Base-by-base conservation (phyloP, 169 alveolate species). In the Plasmodium billcollinsi region DNA sequence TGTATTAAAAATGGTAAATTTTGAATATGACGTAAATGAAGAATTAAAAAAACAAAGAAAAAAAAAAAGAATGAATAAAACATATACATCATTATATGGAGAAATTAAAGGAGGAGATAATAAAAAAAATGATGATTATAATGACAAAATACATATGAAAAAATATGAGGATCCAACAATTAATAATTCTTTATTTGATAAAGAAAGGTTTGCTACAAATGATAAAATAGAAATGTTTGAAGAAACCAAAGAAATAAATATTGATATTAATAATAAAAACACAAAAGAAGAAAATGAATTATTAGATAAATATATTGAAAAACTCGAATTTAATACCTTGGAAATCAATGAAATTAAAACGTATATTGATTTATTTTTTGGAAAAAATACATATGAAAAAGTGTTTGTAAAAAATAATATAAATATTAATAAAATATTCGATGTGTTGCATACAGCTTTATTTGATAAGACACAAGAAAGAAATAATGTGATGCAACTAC, bases 21-120 rank as follows among this genome's bases (percentile, higher is more conserved):
- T 80, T 80, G 90, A 80, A 56, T 80, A 80, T 80, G 90, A 80
- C 47, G 90, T 80, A 43, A 80, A 80, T 69, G 83, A 61, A 49
- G 90, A 80, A 49, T 45, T 80, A 54, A 20, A 67, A 63, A 80
- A 80, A 72, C 56, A 24, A 18, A 80, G 69, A 39, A 26, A 80
- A 49, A 80, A 80, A 49, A 69, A 33, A 49, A 54, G 39, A 20
- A 69, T 56, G 20, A 52, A 59, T 47, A 69, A 63, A 43, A 65
- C 66, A 56, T 29, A 29, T 20, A 56, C 29, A 15, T 39, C 66
- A 18, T 18, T 58, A 9, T 39, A 24, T 8, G 76, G 47, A 14
- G 14, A 66, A 18, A 24, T 66, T 15, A 47, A 18, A 7, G 76
- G 20, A 14, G 76, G 20, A 14, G 50, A 21, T 18, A 21, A 67